Evolutionary conservation across 192 early-diverging fungal species (phyloP).

Genomic region (Chytriomyces hyalinus): DNA sequence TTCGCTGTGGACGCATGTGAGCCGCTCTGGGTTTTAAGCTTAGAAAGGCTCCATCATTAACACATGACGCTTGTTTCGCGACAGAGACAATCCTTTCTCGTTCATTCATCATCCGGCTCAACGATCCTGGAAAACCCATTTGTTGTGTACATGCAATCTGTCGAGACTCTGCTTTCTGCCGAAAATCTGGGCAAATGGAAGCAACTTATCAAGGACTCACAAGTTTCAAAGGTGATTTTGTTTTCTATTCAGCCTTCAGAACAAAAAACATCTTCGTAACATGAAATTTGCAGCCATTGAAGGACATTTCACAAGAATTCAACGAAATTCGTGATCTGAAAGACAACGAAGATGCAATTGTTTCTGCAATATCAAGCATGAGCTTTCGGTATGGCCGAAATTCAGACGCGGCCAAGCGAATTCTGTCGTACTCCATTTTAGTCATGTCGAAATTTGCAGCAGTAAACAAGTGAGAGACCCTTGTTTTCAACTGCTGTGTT

Average conservation of each 20-base stretch:
- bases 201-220: not conserved
- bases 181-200: not conserved
- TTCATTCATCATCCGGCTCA: not conserved
- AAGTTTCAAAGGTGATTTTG: not conserved
- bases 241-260: no score
- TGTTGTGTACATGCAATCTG: not conserved
- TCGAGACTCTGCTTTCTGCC: not conserved
- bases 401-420: not conserved
- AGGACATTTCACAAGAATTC: constrained; percentile 13
- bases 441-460: constrained; percentile 13
- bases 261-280: no score
- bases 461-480: constrained; percentile 12
- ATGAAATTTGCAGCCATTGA: not conserved
- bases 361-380: constrained; percentile 11
- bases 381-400: constrained; percentile 7
- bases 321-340: constrained; percentile 25
- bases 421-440: constrained; percentile 10
- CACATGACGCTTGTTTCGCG: not conserved
- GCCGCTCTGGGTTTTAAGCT: not conserved
- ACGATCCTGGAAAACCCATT: constrained; percentile 10
- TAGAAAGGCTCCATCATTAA: not conserved
- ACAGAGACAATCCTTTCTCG: constrained; percentile 10
- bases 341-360: constrained; percentile 31
- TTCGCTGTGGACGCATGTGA: constrained; percentile 19
- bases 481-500: not conserved